phyloP scores from a whole-genome alignment of 805 yeast species.

The Candida verbasci region DNA sequence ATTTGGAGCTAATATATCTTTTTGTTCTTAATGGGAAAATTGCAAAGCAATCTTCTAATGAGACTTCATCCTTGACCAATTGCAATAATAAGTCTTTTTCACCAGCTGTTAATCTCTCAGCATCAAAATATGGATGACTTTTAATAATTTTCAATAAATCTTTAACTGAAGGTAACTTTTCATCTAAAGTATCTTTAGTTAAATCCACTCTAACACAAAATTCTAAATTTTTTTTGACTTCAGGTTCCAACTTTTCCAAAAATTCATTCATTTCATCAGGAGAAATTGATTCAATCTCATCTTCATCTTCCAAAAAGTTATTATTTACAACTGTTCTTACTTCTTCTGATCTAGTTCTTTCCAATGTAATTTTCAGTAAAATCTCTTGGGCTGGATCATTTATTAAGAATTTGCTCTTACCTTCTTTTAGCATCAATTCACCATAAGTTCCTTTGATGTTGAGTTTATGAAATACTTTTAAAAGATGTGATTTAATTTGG shows the following conservation, averaged over 20 bases:
- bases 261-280: not conserved
- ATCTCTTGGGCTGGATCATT: not conserved
- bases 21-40: conserved; percentile 23
- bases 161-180: not conserved
- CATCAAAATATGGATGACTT: conserved; percentile 1
- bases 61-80: conserved; percentile 11
- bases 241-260: not conserved
- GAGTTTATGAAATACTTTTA: not conserved
- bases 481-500: not conserved
- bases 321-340: conserved; percentile 1
- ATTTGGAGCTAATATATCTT: conserved; percentile 17
- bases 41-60: conserved; percentile 12
- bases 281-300: not conserved
- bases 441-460: not conserved
- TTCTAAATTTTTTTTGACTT: not conserved
- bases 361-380: not conserved
- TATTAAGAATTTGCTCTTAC: not conserved
- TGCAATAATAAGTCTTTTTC: conserved; percentile 19
- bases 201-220: conserved; percentile 4
- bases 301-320: conserved; percentile 3
- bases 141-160: not conserved
- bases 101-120: conserved; percentile 16
- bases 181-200: not conserved
- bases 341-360: not conserved
- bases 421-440: not conserved